phyloP scores from a whole-genome alignment of 2,329 filamentous ascomycete species.

The Aspergillus sp. region DNA sequence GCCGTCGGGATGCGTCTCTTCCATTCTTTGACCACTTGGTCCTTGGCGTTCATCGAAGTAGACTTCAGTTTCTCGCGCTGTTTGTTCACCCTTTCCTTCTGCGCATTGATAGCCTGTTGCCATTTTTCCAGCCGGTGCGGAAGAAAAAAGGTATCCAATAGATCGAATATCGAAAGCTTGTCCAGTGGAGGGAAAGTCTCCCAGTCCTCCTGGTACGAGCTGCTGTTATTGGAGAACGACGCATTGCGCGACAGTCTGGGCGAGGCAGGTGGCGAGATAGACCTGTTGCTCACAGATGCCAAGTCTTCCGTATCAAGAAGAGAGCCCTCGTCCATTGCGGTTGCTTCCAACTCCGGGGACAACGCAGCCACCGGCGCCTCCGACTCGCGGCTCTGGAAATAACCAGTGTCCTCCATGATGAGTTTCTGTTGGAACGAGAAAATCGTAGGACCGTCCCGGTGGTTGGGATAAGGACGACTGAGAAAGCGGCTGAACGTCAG shows the following conservation, averaged over 20 bases:
- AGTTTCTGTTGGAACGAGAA: conserved; percentile 33
- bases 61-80: conserved; percentile 75
- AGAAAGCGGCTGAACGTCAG: conserved; percentile 33
- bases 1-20: conserved; percentile 75
- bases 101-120: conserved; percentile 71
- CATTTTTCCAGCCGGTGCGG: conserved; percentile 86
- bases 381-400: conserved; percentile 16
- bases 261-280: conserved; percentile 22
- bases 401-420: conserved; percentile 24
- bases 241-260: conserved; percentile 61
- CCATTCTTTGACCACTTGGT: conserved; percentile 90
- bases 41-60: conserved; percentile 69
- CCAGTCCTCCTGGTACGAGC: conserved; percentile 82
- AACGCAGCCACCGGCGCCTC: conserved; percentile 15
- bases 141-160: conserved; percentile 86
- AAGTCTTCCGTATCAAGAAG: conserved; percentile 23
- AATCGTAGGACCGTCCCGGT: conserved; percentile 29
- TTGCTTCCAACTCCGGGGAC: conserved; percentile 19
- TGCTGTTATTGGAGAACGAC: conserved; percentile 78
- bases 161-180: conserved; percentile 81
- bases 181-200: conserved; percentile 82
- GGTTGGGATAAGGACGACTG: conserved; percentile 29
- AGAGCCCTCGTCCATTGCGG: conserved; percentile 17
- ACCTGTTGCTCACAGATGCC: conserved; percentile 18
- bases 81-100: conserved; percentile 76